These are phyloP conservation scores for Byssoonygena ceratinophila DNA, from an alignment of 2,329 filamentous ascomycete species.

Conservation along the genomic window DNA sequence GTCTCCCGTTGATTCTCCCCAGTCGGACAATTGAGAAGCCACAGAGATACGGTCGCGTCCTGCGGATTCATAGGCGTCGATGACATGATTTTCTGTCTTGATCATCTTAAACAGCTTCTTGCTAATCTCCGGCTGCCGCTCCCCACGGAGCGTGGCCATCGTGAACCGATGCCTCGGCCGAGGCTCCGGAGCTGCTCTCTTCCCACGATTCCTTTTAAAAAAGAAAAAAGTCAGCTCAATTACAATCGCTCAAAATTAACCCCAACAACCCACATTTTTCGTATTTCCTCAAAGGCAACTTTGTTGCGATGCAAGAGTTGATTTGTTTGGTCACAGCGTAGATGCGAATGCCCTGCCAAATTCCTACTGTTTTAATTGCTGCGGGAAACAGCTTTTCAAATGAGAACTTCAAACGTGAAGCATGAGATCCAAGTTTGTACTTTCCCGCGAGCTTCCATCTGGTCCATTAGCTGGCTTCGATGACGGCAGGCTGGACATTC, in stretches of 20 bases:
- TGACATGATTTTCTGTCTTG: slow-evolving; percentile 86
- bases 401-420: not conserved
- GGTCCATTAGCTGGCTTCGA: not conserved
- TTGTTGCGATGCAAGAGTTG: not conserved
- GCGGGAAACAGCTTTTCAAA: not conserved
- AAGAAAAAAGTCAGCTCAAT: not conserved
- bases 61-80: slow-evolving; percentile 72
- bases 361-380: not conserved
- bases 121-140: slow-evolving; percentile 75
- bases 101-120: slow-evolving; percentile 84
- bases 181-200: slow-evolving; percentile 26
- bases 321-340: not conserved
- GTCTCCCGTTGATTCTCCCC: slow-evolving; percentile 86
- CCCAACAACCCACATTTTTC: not conserved
- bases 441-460: not conserved
- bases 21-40: slow-evolving; percentile 84
- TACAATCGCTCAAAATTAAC: not conserved
- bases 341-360: not conserved
- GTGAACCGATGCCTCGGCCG: slow-evolving; percentile 60
- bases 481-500: slow-evolving; percentile 1
- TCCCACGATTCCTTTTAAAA: slow-evolving; percentile 33
- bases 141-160: slow-evolving; percentile 74
- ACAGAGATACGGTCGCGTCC: slow-evolving; percentile 75
- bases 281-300: not conserved
- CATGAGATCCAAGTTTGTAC: not conserved